Conservation (phyloP, 2,329 filamentous ascomycete genomes). For the Paraphoma sp. region DNA sequence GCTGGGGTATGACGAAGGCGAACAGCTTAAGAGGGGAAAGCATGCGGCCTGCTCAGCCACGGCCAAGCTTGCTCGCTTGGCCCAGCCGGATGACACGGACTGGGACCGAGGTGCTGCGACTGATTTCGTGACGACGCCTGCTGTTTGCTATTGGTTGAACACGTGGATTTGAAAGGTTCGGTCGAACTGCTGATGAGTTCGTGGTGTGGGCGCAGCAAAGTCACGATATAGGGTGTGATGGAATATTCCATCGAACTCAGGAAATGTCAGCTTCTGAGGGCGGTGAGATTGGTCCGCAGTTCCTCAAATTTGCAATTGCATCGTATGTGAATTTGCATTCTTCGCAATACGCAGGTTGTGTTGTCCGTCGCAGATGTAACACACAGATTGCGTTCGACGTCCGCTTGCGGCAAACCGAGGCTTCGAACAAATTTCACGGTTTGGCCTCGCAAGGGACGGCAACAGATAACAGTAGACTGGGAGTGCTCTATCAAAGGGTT, state of each 20-base stretch:
- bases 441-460: too few relatives aligned
- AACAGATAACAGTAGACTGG: too few relatives aligned
- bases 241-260: not conserved
- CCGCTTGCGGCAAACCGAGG: too few relatives aligned
- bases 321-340: not conserved
- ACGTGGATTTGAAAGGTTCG: conserved; percentile 1
- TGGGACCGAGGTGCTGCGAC: conserved; percentile 2
- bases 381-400: too few relatives aligned
- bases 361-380: not conserved
- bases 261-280: not conserved
- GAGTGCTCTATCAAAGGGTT: too few relatives aligned
- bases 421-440: not conserved
- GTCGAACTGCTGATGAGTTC: conserved; percentile 1
- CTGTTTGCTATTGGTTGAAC: not conserved
- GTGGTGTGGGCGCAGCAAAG: not conserved
- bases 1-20: conserved; percentile 16
- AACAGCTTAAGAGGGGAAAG: conserved; percentile 4
- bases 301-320: not conserved
- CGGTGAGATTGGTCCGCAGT: not conserved
- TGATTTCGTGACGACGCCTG: conserved; percentile 2
- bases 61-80: not conserved
- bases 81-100: conserved; percentile 1
- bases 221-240: not conserved
- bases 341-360: not conserved
- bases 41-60: conserved; percentile 2